Evolutionary conservation across 2,329 filamentous ascomycete species (phyloP), one percentile per base, ranked within the genome.

Genomic region (Moelleriella libera): DNA sequence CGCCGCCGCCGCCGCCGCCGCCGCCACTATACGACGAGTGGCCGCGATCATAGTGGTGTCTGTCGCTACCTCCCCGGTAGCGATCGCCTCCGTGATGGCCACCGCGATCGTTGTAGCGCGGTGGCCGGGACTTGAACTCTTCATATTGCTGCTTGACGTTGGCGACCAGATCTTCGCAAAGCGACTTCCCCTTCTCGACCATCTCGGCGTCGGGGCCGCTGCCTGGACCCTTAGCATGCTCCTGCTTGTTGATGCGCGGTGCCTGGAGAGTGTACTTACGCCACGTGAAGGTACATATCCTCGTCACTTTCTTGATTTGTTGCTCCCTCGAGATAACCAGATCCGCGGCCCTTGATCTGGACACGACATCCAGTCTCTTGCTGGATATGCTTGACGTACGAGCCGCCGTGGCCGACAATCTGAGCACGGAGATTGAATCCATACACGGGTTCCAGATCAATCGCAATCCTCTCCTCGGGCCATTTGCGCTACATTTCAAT

Each of bases 341-440:
- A 97, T 40, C 89, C 89, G 53, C 86, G 87, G 14, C 92, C 92
- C 64, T 98, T 98, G 69, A 98, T 98, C 64, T 98, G 92, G 30
- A 98, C 92, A 56, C 90, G 86, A 63, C 92, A 97, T 52, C 86
- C 78, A 11, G 92, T 97, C 66, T 95, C 88, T 61, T 89, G 82
- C 66, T 97, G 92, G 54, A 98, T 97, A 61, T 96, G 90, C 67
- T 98, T 98, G 51, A 98, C 92, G 61, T 97, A 96, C 42, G 87
- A 85, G 50, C 92, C 92, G 32, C 88, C 88, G 56, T 90, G 85
- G 45, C 92, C 92, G 47, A 98, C 92, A 44, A 98, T 90, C 62
- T 97, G 89, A 46, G 92, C 92, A 53, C 92, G 85, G 44, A 98
- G 72, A 60, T 98, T 98, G 69, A 98, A 98, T 21, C 92, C 92